phyloP scores from a whole-genome alignment of 2,329 filamentous ascomycete genomes.

The Aspergillus novoparasiticus region DNA sequence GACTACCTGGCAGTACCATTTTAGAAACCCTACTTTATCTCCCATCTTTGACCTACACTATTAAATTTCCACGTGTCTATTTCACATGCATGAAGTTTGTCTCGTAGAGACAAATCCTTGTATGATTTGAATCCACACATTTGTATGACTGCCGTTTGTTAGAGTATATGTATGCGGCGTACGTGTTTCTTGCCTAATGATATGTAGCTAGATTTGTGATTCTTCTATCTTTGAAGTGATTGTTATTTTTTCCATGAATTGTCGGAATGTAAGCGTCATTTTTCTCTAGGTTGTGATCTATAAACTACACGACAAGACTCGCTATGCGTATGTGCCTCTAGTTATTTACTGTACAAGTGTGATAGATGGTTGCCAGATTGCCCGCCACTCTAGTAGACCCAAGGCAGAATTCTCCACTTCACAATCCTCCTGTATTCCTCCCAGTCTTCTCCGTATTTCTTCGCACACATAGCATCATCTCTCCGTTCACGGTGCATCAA shows the following conservation, averaged over 20 bases:
- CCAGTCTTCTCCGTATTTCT: slow-evolving; percentile 91
- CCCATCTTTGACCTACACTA: neutral
- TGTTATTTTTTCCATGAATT: too few relatives aligned
- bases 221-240: too few relatives aligned
- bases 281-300: too few relatives aligned
- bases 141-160: too few relatives aligned
- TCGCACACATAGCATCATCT: slow-evolving; percentile 82
- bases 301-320: too few relatives aligned
- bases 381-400: slow-evolving; percentile 63
- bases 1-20: neutral
- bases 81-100: too few relatives aligned
- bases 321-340: too few relatives aligned
- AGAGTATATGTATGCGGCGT: too few relatives aligned
- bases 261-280: too few relatives aligned
- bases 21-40: neutral
- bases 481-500: slow-evolving; percentile 79
- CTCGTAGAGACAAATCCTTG: neutral
- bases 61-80: neutral
- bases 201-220: too few relatives aligned
- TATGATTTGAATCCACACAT: neutral
- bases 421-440: slow-evolving; percentile 79
- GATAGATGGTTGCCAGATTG: neutral
- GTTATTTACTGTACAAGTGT: too few relatives aligned
- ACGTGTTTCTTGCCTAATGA: too few relatives aligned
- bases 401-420: slow-evolving; percentile 76